Evolutionary conservation across 176 grass and related monocot genomes (phyloP), one percentile per base, ranked within the genome.

Genomic region (Dendrocalamus sinicus): DNA sequence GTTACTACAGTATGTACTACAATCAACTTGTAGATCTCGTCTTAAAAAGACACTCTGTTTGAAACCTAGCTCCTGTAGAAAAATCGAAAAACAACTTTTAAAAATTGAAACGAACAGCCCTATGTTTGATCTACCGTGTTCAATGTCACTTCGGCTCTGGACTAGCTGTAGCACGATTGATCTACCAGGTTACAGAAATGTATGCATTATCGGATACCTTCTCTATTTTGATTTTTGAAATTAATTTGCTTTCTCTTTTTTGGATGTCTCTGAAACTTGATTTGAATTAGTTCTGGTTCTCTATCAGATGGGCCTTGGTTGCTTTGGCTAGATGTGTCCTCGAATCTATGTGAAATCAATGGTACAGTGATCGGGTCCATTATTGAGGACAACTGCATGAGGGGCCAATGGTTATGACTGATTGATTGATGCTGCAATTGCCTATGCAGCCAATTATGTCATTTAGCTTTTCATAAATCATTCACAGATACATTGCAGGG

Each of bases 221-320:
- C 16, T 52, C 20, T 62, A 13, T n/a, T 70, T 23, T 63, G 60
- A 37, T 72, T 53, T 83, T 57, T 64, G 12, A 73, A 79, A 73
- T 55, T 22, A 78, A 20, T 78, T 69, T 13, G 14, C 3, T 41
- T 30, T 53, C 41, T 69, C 6, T 11, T 5, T 20, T 60, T 52
- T 14, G 40, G 58, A 14, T 68, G 11, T 60, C 20, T 82, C 50
- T 77, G 55, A 39, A 82, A 66, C 55, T 77, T 54, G 9, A 70
- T 61, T 53, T 86, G 78, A 54, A 47, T 37, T 44, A 76, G 71
- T 41, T 81, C 64, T 70, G 32, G 24, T 47, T 67, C 77, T 50
- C 19, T 77, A 9, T 57, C 35, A 45, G 55, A 46, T 55, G 24
- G 53, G 57, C 37, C 22, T 19, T 48, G 28, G n/a, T 85, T 80